These are phyloP conservation scores for Parmelia sp. DNA, from an alignment of 495 filamentous ascomycete species.

Conservation along the genomic window DNA sequence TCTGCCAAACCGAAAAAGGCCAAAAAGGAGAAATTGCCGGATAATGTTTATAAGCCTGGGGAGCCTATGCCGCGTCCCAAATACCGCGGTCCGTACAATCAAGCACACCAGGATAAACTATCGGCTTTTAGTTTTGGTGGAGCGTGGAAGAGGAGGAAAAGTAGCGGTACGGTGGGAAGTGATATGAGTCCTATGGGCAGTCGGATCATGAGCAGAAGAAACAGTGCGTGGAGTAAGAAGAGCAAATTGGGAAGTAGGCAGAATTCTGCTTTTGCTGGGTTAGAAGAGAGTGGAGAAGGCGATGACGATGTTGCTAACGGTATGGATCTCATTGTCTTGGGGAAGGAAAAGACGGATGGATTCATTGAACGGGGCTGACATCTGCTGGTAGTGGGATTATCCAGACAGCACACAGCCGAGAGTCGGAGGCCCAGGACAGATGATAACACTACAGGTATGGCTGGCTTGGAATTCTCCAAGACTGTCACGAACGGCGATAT, in stretches of 20 bases:
- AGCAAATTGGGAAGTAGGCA: slow-evolving; percentile 22
- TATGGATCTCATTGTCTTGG: slow-evolving; percentile 8
- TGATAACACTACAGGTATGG: slow-evolving; percentile 1
- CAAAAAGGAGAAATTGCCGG: slow-evolving; percentile 40
- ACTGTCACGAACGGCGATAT: slow-evolving; percentile 11
- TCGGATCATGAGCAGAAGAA: slow-evolving; percentile 25
- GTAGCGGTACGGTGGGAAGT: slow-evolving; percentile 21
- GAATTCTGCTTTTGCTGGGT: slow-evolving; percentile 19
- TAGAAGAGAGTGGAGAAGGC: slow-evolving; percentile 24
- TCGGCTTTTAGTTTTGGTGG: slow-evolving; percentile 45
- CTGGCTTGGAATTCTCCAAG: slow-evolving; percentile 18
- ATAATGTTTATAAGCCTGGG: slow-evolving; percentile 38
- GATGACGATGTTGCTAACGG: slow-evolving; percentile 28
- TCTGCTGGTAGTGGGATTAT: slow-evolving; percentile 25
- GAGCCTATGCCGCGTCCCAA: slow-evolving; percentile 46
- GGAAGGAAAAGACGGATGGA: background rate
- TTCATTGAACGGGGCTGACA: background rate
- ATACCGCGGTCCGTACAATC: slow-evolving; percentile 47
- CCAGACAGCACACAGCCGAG: slow-evolving; percentile 24
- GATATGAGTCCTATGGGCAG: slow-evolving; percentile 28
- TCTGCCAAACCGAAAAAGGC: slow-evolving; percentile 20
- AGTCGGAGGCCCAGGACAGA: slow-evolving; percentile 8
- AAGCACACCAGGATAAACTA: slow-evolving; percentile 43
- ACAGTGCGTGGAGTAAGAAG: slow-evolving; percentile 20
- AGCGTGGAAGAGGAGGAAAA: slow-evolving; percentile 34